Conservation (phyloP, 129 eudicot genomes). For the Arctium lappa region DNA sequence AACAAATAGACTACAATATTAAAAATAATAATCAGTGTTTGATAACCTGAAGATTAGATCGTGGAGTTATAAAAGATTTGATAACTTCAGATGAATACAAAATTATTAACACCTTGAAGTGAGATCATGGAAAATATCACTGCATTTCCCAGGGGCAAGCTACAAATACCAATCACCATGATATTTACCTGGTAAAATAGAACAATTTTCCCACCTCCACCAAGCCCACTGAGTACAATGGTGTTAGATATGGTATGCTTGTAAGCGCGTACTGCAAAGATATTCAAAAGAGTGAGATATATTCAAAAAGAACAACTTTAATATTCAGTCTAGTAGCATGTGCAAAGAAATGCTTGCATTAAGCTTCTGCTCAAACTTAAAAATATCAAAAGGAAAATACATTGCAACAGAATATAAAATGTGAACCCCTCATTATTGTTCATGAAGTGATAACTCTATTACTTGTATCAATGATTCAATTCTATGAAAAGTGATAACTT, state of each 20-base stretch:
- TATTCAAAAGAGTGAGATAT: not conserved
- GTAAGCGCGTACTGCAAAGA: slow-evolving; percentile 65
- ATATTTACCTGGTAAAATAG: slow-evolving; percentile 78
- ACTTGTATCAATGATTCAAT: not conserved
- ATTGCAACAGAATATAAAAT: not conserved
- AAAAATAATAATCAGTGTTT: not conserved
- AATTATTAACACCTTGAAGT: not conserved
- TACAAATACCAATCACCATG: not conserved
- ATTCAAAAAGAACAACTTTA: not conserved
- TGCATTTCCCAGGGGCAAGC: not conserved
- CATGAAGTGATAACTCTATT: not conserved
- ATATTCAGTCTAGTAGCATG: not conserved
- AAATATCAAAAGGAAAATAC: not conserved
- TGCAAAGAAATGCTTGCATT: not conserved
- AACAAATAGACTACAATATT: not conserved
- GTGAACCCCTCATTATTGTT: not conserved
- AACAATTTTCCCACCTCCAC: slow-evolving; percentile 91
- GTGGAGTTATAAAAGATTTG: not conserved
- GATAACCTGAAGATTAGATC: not conserved
- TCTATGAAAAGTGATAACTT: no score
- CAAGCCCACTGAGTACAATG: slow-evolving; percentile 77
- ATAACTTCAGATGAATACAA: not conserved
- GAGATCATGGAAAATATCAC: not conserved
- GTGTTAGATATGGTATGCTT: slow-evolving; percentile 63
- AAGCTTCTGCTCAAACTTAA: not conserved